phyloP scores from a whole-genome alignment of 2,329 filamentous ascomycete species.

The Claviceps arundinis region DNA sequence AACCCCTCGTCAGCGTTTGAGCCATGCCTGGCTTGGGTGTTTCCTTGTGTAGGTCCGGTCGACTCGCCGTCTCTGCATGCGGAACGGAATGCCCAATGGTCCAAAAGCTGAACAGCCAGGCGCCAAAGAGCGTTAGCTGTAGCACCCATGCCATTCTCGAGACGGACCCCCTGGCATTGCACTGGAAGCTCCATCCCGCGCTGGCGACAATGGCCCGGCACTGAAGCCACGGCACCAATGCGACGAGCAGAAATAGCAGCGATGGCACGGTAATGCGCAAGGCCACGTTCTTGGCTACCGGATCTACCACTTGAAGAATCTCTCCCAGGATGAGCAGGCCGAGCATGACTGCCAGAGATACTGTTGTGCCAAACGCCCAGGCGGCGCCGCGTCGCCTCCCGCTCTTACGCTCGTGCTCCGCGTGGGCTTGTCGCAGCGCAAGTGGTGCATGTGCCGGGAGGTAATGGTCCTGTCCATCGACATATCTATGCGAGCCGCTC shows the following conservation, averaged over 20 bases:
- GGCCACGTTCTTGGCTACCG: constrained; percentile 52
- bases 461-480: constrained; percentile 47
- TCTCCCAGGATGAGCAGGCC: constrained; percentile 75
- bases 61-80: neutral
- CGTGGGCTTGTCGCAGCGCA: constrained; percentile 43
- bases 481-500: constrained; percentile 35
- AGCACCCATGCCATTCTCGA: constrained; percentile 51
- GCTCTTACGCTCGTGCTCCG: constrained; percentile 41
- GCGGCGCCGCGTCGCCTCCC: constrained; percentile 40
- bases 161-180: constrained; percentile 40
- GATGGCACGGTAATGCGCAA: constrained; percentile 57
- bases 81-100: constrained; percentile 54
- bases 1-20: constrained; percentile 34
- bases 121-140: constrained; percentile 46
- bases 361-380: constrained; percentile 60
- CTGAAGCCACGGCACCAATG: constrained; percentile 67
- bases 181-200: constrained; percentile 48
- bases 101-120: constrained; percentile 68
- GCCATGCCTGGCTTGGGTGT: constrained; percentile 17
- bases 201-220: constrained; percentile 50
- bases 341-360: constrained; percentile 64
- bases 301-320: constrained; percentile 62
- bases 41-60: neutral
- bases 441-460: constrained; percentile 50
- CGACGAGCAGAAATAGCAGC: constrained; percentile 57